Base-by-base conservation (phyloP, 495 filamentous ascomycete species). In the Polyplosphaeria fusca region DNA sequence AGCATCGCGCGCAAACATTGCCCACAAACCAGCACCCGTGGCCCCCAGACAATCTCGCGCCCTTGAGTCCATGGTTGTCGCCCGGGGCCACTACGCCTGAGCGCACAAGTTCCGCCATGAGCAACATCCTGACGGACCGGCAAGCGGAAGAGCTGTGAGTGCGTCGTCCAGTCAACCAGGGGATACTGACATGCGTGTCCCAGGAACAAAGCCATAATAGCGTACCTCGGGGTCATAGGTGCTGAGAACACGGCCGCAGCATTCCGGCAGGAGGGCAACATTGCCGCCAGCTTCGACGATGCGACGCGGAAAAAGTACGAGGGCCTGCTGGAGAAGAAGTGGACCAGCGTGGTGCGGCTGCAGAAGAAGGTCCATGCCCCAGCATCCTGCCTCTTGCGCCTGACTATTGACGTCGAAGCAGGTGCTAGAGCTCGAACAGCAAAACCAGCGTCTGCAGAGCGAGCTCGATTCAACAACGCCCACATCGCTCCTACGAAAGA, bases 371-470 rank as follows among this genome's bases (percentile, higher is more conserved):
- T 87, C 69, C 28, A 11, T 23, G 7, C 16, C 24, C 12, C 11
- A 13, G 2, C 5, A 18, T 19, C 40, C 9, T 9, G 28, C 24
- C 19, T 30, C 18, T 2, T 32, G 4, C 9, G n/a, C 22, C 5
- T 1, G 14, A 45, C 30, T 27, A 42, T 39, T 20, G 43, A 26
- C 50, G 9, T 25, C 49, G n/a, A n/a, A n/a, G 26, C 73, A 96
- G 91, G 93, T 97, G 61, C 91, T 96, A 86, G 91, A 97, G 48
- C 80, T 96, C 13, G 92, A 97, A 73, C 77, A 84, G 27, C 82
- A 82, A 64, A 84, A 84, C 60, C 55, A 73, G 13, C 74, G 74
- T 24, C 74, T 96, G 12, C 93, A 96, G 73, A 74, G 80, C 20
- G 93, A 96, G 70, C 73, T 97, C 44, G 88, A 95, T 65, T 85